Conservation (phyloP, 805 yeast species). For the Ogataea henricii region DNA sequence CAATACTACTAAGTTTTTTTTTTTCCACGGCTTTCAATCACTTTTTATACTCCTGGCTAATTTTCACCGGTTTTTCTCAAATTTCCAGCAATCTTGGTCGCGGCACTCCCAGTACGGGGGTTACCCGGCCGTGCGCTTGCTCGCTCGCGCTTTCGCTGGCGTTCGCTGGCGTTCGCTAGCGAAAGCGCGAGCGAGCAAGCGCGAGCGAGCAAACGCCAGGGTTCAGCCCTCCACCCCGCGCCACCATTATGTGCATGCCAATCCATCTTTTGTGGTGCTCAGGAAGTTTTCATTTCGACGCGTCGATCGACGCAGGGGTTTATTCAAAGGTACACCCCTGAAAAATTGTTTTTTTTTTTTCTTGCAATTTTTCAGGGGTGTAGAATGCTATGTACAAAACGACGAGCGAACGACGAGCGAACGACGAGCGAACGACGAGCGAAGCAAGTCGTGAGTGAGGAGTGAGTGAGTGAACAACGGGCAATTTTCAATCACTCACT, state of each 20-base stretch:
- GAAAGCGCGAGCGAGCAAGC: not conserved
- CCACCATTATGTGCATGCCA: no score
- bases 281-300: not conserved
- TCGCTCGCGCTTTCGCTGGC: not conserved
- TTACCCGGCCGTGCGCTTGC: slow-evolving; percentile 3
- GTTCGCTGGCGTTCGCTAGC: no score
- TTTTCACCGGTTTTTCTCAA: slow-evolving; percentile 7
- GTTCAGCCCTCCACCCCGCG: not conserved
- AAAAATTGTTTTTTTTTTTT: not conserved
- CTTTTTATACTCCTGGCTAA: slow-evolving; percentile 4
- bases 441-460: not conserved
- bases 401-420: not conserved
- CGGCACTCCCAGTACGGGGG: not conserved
- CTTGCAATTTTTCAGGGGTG: not conserved
- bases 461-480: no score
- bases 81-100: slow-evolving; percentile 8
- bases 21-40: slow-evolving; percentile 1
- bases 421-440: not conserved
- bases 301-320: slow-evolving; percentile 4
- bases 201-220: no score
- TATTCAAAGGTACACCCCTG: not conserved
- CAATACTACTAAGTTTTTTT: not conserved
- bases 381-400: not conserved
- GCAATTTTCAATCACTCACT: no score
- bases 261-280: no score